Base-by-base conservation (phyloP, 805 yeast genomes). In the Wickerhamomyces chaumierensis region DNA sequence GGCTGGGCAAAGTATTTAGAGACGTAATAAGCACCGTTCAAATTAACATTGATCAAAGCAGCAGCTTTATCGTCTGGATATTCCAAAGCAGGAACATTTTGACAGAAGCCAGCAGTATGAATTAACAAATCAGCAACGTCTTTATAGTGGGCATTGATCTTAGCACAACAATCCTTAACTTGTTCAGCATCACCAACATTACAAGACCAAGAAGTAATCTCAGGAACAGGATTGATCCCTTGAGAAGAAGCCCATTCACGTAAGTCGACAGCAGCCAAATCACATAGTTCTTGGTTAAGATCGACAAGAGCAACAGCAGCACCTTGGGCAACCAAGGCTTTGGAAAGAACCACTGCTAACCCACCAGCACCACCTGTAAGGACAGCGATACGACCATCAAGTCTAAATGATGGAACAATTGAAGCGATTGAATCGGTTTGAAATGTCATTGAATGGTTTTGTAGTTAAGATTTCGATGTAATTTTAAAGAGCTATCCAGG, bases 311-410 rank as follows among this genome's bases (percentile, higher is more conserved):
- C 92, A 33, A 82, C 63, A 18, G 78, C 76, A 3, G 90, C 84
- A 29, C 90, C 94, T 50, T 81, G 83, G 4, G 83, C 82, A 12
- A 82, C 57, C 29, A 82, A 61, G 15, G 84, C 83, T 51, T 78
- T 72, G 40, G 81, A 66, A 38, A 81, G 53, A 14, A 80, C 76
- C 29, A 77, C 62, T 1, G 84, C 78, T 48, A 82, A 63, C 15
- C 88, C 90, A 36, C 92, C 92, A 28, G 86, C 78, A 8, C 88
- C 92, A 35, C 92, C 92, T 29, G 92, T 82, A 45, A 82, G 63
- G 34, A 82, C 67, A 33, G 86, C 85, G 39, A 80, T 65, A 53
- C 78, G 74, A 42, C 81, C 81, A 52, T 78, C 85, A 44, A 78
- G 65, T 62, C 83, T 71, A 58, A 78, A 79, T 40, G 57, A 64